These are phyloP conservation scores for Scheffersomyces lignicola DNA, from an alignment of 1,139 yeast genomes.

Conservation along the genomic window DNA sequence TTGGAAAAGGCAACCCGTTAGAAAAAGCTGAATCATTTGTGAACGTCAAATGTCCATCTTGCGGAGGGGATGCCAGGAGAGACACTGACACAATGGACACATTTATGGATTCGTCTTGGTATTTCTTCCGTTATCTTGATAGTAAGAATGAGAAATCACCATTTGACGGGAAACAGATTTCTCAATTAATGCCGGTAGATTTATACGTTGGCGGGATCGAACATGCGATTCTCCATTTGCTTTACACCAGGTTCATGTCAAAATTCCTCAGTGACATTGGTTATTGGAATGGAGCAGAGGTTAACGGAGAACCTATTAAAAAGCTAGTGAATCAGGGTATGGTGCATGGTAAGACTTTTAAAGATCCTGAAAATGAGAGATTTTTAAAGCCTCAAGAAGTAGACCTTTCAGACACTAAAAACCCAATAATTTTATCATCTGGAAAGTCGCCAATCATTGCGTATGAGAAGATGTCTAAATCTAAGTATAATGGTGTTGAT, in stretches of 20 bases:
- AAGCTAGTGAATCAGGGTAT: slow-evolving; percentile 90
- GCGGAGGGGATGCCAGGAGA: slow-evolving; percentile 73
- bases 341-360: slow-evolving; percentile 91
- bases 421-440: slow-evolving; percentile 49
- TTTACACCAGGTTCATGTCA: slow-evolving; percentile 81
- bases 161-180: slow-evolving; percentile 54
- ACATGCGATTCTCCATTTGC: slow-evolving; percentile 88
- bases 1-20: slow-evolving; percentile 71
- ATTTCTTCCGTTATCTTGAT: slow-evolving; percentile 81
- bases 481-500: slow-evolving; percentile 91
- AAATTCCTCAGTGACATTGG: slow-evolving; percentile 71
- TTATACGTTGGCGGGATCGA: slow-evolving; percentile 93
- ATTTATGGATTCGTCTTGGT: slow-evolving; percentile 97
- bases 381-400: slow-evolving; percentile 77
- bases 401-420: slow-evolving; percentile 36
- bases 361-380: slow-evolving; percentile 69
- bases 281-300: slow-evolving; percentile 42
- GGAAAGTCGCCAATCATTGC: slow-evolving; percentile 56
- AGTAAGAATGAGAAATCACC: slow-evolving; percentile 57
- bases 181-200: slow-evolving; percentile 75
- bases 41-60: slow-evolving; percentile 75
- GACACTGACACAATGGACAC: slow-evolving; percentile 99
- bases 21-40: slow-evolving; percentile 69
- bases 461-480: slow-evolving; percentile 93
- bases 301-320: slow-evolving; percentile 75